phyloP scores from a whole-genome alignment of 352 stramenopile genomes.

The Plasmopara halstedii region DNA sequence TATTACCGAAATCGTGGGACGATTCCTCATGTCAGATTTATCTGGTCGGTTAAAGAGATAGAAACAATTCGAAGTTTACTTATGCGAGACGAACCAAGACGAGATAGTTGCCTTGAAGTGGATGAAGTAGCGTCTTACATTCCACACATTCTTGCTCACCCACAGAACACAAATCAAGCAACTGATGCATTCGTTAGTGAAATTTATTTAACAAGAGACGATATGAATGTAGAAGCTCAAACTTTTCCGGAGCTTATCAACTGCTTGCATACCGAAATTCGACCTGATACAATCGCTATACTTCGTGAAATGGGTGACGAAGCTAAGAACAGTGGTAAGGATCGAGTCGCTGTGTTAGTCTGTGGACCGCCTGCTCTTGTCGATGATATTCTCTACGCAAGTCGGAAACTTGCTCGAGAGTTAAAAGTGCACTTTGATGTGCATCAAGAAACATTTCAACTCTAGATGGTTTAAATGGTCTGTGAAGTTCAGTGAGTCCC shows the following conservation, averaged over 20 bases:
- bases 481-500: too few relatives aligned
- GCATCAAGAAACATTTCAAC: constrained; percentile 27
- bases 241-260: constrained; percentile 24
- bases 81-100: constrained; percentile 17
- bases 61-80: constrained; percentile 33
- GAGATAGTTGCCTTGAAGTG: constrained; percentile 25
- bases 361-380: constrained; percentile 32
- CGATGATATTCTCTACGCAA: constrained; percentile 15
- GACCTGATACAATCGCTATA: constrained; percentile 22
- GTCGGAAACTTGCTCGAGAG: constrained; percentile 13
- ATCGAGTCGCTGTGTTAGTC: constrained; percentile 36
- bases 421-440: constrained; percentile 39
- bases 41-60: constrained; percentile 43
- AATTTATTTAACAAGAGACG: constrained; percentile 20
- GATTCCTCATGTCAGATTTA: constrained; percentile 41
- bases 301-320: constrained; percentile 31
- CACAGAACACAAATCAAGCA: constrained; percentile 16
- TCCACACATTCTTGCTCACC: constrained; percentile 22
- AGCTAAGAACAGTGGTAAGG: constrained; percentile 19
- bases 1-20: constrained; percentile 17
- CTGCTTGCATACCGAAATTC: constrained; percentile 21
- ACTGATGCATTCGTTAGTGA: constrained; percentile 26
- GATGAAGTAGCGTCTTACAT: constrained; percentile 29
- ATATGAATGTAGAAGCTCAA: constrained; percentile 26
- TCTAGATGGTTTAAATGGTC: too few relatives aligned